phyloP scores from a whole-genome alignment of 805 yeast species.

The Lachancea quebecensis region DNA sequence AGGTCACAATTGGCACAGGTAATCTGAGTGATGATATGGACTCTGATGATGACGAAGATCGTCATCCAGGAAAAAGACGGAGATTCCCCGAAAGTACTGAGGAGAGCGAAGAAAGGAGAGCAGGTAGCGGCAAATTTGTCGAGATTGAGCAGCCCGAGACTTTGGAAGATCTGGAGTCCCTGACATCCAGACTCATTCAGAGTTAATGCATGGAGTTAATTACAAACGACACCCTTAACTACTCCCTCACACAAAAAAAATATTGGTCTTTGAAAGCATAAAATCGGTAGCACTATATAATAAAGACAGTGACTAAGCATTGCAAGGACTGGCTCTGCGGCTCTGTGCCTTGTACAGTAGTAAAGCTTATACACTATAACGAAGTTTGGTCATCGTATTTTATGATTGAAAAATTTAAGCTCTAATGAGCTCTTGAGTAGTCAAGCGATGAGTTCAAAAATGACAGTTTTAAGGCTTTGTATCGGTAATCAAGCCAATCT shows the following conservation, averaged over 20 bases:
- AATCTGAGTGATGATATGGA: slow-evolving; percentile 38
- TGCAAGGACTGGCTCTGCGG: background rate
- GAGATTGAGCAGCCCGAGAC: slow-evolving; percentile 88
- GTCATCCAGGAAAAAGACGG: slow-evolving; percentile 23
- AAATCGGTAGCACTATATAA: background rate
- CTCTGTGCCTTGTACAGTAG: no score
- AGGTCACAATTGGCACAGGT: slow-evolving; percentile 30
- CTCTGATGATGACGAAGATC: slow-evolving; percentile 20
- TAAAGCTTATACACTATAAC: no score
- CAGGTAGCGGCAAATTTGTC: slow-evolving; percentile 37
- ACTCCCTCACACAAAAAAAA: no score
- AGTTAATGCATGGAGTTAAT: background rate
- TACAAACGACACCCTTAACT: background rate
- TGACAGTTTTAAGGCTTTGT: background rate
- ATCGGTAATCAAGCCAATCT: background rate
- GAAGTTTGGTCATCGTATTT: background rate
- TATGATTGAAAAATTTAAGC: slow-evolving; percentile 2
- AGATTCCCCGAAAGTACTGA: slow-evolving; percentile 25
- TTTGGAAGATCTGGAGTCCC: slow-evolving; percentile 87
- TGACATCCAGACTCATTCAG: slow-evolving; percentile 47
- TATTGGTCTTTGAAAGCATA: background rate
- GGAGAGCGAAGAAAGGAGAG: slow-evolving; percentile 21
- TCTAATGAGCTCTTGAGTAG: background rate
- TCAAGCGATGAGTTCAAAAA: slow-evolving; percentile 1
- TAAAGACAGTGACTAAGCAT: background rate